Base-by-base conservation (phyloP, 208 protist species). In the Balamuthia mandrillaris region DNA sequence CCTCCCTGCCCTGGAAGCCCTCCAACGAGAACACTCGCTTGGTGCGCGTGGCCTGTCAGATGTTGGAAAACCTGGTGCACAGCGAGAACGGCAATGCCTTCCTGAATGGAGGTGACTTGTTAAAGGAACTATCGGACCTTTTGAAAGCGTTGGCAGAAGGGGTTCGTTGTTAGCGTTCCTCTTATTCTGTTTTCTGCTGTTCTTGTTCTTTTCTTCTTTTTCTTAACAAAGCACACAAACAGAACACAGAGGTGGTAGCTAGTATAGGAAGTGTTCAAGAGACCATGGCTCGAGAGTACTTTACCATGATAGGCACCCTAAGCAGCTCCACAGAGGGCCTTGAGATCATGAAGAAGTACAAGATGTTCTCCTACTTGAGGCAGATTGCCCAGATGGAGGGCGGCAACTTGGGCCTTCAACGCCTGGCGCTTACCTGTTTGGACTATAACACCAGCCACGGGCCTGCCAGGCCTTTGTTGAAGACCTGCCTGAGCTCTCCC, bases 271-370 rank as follows among this genome's bases (percentile, higher is more conserved):
- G 85, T 9, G 66, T 84, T 2, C 56, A 70, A 0, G 88, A 83
- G 42, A 90, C 63, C 9, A 90, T 90, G 88, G 65, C 88, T 37
- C 37, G 84, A 47, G 88, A 90, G 58, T 90, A 90, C n/a, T 90
- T 90, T 45, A 77, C 88, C 3, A 84, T 90, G 54, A 70, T 90
- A 21, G 88, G 88, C 2, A 90, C 84, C 7, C 24, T 90, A 18
- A 66, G 52, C 1, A 66, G 52, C 18, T 49, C 51, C 21, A 31
- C 60, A 24, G 75, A 82, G n/a, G 75, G 75, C 65, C 37, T 90
- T 21, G 84, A 90, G 18, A 63, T 91, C 14, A 45, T 90, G 18
- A 72, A 81, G 2, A 35, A 88, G 29, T 63, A 77, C 45, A 70
- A 88, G 39, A 81, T 90, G 9, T 91, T 89, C 31, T 72, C 74